These are phyloP conservation scores for Spongiforma sp. DNA, from an alignment of 1,284 basidiomycete species.

Conservation along the genomic window DNA sequence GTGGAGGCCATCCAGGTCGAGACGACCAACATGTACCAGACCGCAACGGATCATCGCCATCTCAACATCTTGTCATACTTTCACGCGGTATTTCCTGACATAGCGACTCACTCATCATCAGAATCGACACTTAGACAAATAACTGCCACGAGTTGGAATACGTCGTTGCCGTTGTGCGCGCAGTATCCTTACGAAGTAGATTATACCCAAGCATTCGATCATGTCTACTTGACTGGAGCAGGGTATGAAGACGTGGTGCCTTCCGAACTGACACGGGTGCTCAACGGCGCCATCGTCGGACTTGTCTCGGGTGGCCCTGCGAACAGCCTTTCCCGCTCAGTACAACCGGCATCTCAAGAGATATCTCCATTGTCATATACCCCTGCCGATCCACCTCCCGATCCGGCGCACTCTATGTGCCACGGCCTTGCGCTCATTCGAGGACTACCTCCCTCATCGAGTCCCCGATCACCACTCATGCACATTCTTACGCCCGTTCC, in stretches of 20 bases:
- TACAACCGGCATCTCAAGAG: slow-evolving; percentile 2
- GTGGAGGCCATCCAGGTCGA: slow-evolving; percentile 32
- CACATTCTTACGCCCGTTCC: slow-evolving; percentile 83
- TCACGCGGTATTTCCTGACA: slow-evolving; percentile 60
- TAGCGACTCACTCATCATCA: slow-evolving; percentile 4
- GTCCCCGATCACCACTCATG: slow-evolving; percentile 42
- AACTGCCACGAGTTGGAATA: slow-evolving; percentile 67
- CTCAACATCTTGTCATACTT: slow-evolving; percentile 85
- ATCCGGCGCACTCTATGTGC: slow-evolving; percentile 62
- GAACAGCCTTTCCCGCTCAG: neutral
- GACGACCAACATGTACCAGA: slow-evolving; percentile 50
- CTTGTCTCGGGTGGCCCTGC: slow-evolving; percentile 49
- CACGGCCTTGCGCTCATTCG: slow-evolving; percentile 79
- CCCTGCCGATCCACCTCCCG: slow-evolving; percentile 56
- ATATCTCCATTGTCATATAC: slow-evolving; percentile 53
- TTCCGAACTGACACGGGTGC: slow-evolving; percentile 68
- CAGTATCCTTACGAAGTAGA: slow-evolving; percentile 73
- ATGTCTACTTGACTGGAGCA: slow-evolving; percentile 68
- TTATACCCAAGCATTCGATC: slow-evolving; percentile 57
- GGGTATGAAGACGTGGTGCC: slow-evolving; percentile 77
- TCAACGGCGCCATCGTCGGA: slow-evolving; percentile 86
- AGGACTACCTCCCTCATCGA: slow-evolving; percentile 34
- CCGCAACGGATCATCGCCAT: slow-evolving; percentile 76
- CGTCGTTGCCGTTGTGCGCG: slow-evolving; percentile 69
- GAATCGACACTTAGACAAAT: slow-evolving; percentile 32